Base-by-base conservation (phyloP, 2,329 filamentous ascomycete species). In the Alternaria sp. region DNA sequence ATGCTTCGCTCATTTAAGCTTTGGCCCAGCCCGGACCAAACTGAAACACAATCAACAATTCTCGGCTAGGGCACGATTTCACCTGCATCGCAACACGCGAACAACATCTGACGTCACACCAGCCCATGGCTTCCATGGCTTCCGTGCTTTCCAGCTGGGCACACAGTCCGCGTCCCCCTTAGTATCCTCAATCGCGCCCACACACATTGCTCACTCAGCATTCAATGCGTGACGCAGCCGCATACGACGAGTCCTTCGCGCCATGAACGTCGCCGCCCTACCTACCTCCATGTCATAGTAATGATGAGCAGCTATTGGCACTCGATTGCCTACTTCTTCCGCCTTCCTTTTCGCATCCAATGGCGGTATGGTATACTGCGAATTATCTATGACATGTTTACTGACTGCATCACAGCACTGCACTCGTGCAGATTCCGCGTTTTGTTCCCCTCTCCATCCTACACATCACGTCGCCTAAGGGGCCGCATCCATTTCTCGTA, bases 401-500 rank as follows among this genome's bases (percentile, higher is more conserved):
- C 46, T 49, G 46, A 49, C 46, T 49, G 20, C 5, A 36, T 38
- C 28, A 7, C 20, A 70, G 77, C 12, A 78, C 78, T 2, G 70
- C 70, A 18, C 63, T 79, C 16, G 74, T 80, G 16, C 76, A 78
- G 48, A 63, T 79, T 3, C 78, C 77, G 6, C 71, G 78, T 56
- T 77, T 73, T 41, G 77, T 79, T 5, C 78, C 78, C 7, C 64
- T 77, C 14, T 71, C 70, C 5, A 73, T 79, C 51, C 70, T 79
- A 0, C 75, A 78, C 49, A 54, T 79, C 53, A 81, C 79, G 3
- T 77, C 75, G 38, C 78, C 78, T 2, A 70, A 76, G 65, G 79
- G 79, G 16, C 79, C 80, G n/a, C 76, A 80, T 44, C 80, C 80
- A 1, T 80, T 81, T 60, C 64, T 79, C 28, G 67, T 81, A 43